Conservation (phyloP, 2,329 filamentous ascomycete genomes). For the Pseudogymnoascus sp. region DNA sequence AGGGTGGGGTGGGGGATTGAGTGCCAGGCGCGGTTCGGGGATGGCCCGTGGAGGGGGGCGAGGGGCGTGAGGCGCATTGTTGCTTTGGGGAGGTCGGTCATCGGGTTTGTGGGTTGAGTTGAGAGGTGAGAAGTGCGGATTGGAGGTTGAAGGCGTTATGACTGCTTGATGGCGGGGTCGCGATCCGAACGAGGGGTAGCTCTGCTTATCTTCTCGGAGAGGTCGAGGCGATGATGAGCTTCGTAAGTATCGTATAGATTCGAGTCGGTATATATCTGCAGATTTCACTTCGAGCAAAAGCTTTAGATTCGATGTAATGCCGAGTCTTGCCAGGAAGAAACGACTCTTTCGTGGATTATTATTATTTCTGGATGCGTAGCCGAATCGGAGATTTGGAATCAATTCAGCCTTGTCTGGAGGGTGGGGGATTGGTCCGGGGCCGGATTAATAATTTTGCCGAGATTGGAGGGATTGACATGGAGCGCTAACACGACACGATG, state of each 20-base stretch:
- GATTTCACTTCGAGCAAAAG: neutral
- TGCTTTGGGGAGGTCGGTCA: neutral
- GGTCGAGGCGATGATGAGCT: neutral
- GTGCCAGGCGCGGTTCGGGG: slow-evolving; percentile 72
- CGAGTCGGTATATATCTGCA: too few species aligned
- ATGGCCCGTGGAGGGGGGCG: slow-evolving; percentile 34
- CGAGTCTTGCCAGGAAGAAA: neutral
- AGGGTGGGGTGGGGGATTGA: slow-evolving; percentile 71
- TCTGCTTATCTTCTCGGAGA: neutral
- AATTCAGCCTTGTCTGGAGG: neutral
- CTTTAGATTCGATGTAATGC: neutral
- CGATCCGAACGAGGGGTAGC: neutral
- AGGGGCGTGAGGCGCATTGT: neutral
- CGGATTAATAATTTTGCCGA: neutral
- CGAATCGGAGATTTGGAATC: neutral
- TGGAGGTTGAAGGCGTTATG: too few species aligned
- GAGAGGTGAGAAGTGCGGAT: too few species aligned
- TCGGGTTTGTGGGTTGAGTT: neutral
- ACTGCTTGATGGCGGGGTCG: neutral
- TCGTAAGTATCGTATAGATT: neutral
- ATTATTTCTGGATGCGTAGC: neutral
- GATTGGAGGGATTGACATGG: neutral
- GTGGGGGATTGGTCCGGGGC: too few species aligned
- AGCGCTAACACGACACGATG: too few species aligned
- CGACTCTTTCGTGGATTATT: neutral